phyloP scores from a whole-genome alignment of 768 basidiomycete genomes.

The Coprinopsis sp. region DNA sequence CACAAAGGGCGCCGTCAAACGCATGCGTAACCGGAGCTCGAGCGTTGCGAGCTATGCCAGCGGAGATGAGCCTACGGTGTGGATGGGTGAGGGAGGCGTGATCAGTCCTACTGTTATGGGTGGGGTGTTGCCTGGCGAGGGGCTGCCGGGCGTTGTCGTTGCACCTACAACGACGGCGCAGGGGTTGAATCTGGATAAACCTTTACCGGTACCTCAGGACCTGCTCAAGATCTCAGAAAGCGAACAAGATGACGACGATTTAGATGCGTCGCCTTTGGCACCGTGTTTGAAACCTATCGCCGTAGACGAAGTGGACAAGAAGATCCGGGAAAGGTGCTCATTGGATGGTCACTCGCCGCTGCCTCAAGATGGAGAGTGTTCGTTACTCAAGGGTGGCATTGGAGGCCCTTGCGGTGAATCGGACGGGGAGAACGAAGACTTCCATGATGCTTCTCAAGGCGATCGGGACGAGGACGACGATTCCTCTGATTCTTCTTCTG shows the following conservation, averaged over 20 bases:
- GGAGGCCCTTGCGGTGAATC: too few species aligned
- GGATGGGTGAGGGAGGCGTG: background rate
- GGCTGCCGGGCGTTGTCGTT: background rate
- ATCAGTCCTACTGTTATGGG: background rate
- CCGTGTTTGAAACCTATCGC: background rate
- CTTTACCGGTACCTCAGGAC: background rate
- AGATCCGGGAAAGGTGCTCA: background rate
- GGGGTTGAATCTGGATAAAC: background rate
- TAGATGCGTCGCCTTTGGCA: background rate
- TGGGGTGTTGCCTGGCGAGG: background rate
- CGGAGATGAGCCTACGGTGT: background rate
- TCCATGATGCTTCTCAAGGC: background rate
- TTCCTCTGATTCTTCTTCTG: background rate
- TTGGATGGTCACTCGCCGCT: too few species aligned
- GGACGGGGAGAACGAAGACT: background rate
- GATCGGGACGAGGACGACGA: background rate
- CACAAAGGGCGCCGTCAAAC: background rate
- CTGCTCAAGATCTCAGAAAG: background rate
- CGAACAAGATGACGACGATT: background rate
- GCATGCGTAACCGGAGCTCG: background rate
- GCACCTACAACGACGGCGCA: background rate
- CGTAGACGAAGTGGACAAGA: slow-evolving; percentile 2
- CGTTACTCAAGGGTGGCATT: background rate
- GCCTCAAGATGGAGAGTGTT: too few species aligned
- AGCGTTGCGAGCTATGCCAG: background rate